phyloP scores from a whole-genome alignment of 192 early-diverging fungal genomes.

The Pilobolus umbonatus region DNA sequence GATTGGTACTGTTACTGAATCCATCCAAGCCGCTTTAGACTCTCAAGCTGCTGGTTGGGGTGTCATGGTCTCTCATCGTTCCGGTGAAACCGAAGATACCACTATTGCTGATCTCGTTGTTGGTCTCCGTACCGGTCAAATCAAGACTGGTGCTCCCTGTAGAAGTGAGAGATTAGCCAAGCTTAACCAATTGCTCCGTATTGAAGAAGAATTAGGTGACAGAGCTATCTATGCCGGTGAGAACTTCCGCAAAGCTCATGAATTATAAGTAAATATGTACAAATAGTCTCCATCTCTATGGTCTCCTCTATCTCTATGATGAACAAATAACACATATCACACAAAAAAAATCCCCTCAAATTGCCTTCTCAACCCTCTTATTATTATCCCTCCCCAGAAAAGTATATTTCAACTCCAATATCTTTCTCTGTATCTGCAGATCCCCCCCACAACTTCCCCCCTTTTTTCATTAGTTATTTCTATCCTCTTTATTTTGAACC shows the following conservation, averaged over 20 bases:
- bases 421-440: too few species aligned
- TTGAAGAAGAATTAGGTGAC: conserved; percentile 94
- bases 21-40: conserved; percentile 75
- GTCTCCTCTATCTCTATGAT: background rate
- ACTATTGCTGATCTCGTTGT: conserved; percentile 97
- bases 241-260: conserved; percentile 77
- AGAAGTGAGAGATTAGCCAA: conserved; percentile 95
- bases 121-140: conserved; percentile 91
- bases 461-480: too few species aligned
- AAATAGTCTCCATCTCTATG: background rate
- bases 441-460: too few species aligned
- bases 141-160: conserved; percentile 99
- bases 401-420: too few species aligned
- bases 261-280: conserved; percentile 52
- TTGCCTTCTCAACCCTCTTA: too few species aligned
- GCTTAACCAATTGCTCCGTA: conserved; percentile 98
- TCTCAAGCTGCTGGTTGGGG: conserved; percentile 92
- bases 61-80: conserved; percentile 99
- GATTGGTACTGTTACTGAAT: conserved; percentile 96
- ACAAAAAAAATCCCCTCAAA: too few species aligned
- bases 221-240: conserved; percentile 92
- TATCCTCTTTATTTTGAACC: too few species aligned
- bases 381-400: too few species aligned
- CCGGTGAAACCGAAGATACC: conserved; percentile 97
- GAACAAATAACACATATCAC: too few species aligned